Percentiles rank a stretch among this genome's conserved stretches.
Conservation (phyloP, 208 protist species). For the Acanthamoeba castellanii region DNA sequence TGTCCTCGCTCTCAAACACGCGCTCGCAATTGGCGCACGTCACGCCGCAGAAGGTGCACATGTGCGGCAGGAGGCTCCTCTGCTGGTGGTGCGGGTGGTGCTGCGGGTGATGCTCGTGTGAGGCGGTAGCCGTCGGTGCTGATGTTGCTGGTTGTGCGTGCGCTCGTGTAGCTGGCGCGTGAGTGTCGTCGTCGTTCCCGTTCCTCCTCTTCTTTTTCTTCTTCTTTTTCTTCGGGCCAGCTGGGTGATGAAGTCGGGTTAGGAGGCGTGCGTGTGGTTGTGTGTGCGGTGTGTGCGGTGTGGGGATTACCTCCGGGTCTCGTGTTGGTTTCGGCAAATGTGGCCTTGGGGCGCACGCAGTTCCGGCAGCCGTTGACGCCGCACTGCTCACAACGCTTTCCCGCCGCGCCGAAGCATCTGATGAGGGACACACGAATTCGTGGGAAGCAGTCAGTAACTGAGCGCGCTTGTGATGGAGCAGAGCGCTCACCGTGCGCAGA, state of each 20-base stretch:
- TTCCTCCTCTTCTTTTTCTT: neutral
- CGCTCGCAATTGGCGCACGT: neutral
- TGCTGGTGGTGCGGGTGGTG: neutral
- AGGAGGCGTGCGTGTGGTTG: no score
- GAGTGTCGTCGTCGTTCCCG: neutral
- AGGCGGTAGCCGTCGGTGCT: neutral
- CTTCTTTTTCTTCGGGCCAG: neutral
- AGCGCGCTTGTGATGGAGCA: no score
- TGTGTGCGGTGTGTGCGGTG: no score
- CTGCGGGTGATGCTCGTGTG: neutral
- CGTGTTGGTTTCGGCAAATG: neutral
- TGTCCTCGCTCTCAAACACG: constrained; percentile 15
- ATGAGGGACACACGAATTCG: no score
- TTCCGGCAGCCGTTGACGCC: neutral
- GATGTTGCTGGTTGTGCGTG: no score
- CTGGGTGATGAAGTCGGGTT: neutral
- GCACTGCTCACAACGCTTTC: neutral
- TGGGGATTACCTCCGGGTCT: neutral
- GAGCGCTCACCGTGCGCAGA: neutral
- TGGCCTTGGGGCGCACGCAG: neutral
- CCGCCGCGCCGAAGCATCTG: neutral
- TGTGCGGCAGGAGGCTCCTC: neutral
- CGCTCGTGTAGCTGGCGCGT: neutral
- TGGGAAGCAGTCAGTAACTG: no score
- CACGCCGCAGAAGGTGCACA: neutral